Evolutionary conservation across 75 land plant species (phyloP).

Genomic region (Selaginella tamariscina): DNA sequence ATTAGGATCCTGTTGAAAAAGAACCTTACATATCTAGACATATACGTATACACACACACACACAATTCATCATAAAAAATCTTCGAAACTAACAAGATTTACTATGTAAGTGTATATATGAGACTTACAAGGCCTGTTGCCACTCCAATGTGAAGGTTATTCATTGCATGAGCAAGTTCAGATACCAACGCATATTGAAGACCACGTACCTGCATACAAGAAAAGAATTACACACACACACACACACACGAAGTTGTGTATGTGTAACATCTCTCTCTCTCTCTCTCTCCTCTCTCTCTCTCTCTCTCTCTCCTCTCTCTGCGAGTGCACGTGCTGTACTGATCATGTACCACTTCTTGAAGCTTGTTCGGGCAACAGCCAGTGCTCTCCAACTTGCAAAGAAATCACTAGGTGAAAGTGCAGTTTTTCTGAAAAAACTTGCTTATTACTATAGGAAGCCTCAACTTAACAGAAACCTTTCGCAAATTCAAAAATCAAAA

Average conservation of each 20-base stretch:
- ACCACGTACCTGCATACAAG: constrained; percentile 62
- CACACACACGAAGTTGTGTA: no score
- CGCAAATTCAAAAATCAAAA: no score
- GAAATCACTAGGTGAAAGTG: constrained; percentile 65
- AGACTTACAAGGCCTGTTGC: constrained; percentile 81
- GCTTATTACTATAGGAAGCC: constrained; percentile 77
- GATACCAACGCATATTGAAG: constrained; percentile 59
- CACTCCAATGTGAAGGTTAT: constrained; percentile 49
- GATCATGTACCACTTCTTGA: constrained; percentile 77
- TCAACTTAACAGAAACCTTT: constrained; percentile 79
- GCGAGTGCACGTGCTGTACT: background rate
- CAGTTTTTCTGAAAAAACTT: constrained; percentile 77
- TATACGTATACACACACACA: constrained; percentile 1
- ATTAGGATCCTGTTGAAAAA: constrained; percentile 68
- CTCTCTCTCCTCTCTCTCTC: no score
- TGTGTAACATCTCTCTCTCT: background rate
- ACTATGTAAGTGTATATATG: constrained; percentile 4
- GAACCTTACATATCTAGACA: constrained; percentile 1
- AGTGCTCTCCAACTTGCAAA: constrained; percentile 83
- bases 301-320: background rate
- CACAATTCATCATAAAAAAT: background rate
- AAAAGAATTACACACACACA: background rate
- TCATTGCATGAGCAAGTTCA: constrained; percentile 68
- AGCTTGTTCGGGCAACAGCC: constrained; percentile 84
- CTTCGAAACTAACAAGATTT: background rate